Evolutionary conservation across 805 yeast species (phyloP), one percentile per base, ranked within the genome.

Genomic region (Myxozyma mucilagina): DNA sequence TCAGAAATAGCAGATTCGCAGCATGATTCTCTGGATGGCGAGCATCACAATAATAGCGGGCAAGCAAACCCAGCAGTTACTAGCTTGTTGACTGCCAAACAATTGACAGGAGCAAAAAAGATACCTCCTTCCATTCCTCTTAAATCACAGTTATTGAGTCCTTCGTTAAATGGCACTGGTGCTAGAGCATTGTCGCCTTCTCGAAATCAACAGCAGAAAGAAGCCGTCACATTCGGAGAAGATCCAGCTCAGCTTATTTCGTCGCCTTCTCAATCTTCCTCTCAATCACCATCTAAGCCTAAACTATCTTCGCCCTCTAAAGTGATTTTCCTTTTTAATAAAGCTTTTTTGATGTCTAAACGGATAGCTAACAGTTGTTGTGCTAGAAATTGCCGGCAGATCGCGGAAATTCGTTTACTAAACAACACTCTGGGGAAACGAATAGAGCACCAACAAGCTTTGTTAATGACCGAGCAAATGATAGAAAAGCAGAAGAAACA

Each of bases 81-180:
- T 35, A 41, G 18, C 10, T 16, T 20, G 9, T n/a, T n/a, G 20
- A 13, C 45, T 16, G 14, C 45, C 18, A 16, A 20, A 41, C 16
- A 41, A n/a, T 16, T 20, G 18, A 43, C 24, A 42, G n/a, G 29
- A 10, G 24, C 50, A 42, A n/a, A 24, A 20, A 32, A 14, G 9
- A n/a, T 34, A 8, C 57, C 50, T 34, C 57, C 57, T 29, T 32
- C 57, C 35, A 42, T 18, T n/a, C 49, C 8, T 18, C 49, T 35
- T 7, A 53, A 53, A 35, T 50, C 57, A 5, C 41, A 42, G 42
- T 20, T 43, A 11, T n/a, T 34, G 11, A 39, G 20, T 32, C 42
- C 44, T 5, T 39, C 47, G 14, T 36, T 49, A 31, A 43, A 42
- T 10, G 32, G 53, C 31, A 16, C 50, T 10, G 29, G 36, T 31